These are phyloP conservation scores for Citeromyces matritensis DNA, from an alignment of 805 yeast genomes.

Conservation along the genomic window DNA sequence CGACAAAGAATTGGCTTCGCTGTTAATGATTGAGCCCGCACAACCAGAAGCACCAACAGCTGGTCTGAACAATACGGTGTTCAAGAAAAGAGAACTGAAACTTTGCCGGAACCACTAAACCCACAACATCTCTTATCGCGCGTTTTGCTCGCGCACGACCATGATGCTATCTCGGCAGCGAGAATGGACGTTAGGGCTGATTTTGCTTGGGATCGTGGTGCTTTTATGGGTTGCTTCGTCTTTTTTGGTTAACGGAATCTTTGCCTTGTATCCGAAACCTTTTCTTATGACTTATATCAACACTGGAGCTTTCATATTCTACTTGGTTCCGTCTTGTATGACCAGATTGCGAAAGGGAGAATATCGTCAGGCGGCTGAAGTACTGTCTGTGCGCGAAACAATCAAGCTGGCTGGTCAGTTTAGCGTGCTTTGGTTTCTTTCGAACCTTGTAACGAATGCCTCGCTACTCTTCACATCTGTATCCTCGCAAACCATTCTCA, in stretches of 20 bases:
- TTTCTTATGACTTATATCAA: slow-evolving; percentile 85
- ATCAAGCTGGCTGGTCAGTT: slow-evolving; percentile 65
- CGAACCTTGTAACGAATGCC: slow-evolving; percentile 82
- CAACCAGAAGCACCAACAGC: no score
- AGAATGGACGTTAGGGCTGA: slow-evolving; percentile 67
- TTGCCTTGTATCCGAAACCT: slow-evolving; percentile 76
- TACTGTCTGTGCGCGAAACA: slow-evolving; percentile 44
- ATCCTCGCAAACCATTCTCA: slow-evolving; percentile 84
- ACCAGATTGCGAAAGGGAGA: neutral
- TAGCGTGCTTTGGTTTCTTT: slow-evolving; percentile 78
- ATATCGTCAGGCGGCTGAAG: slow-evolving; percentile 1
- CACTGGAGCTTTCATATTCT: slow-evolving; percentile 72
- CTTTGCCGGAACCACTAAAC: no score
- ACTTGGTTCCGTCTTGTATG: slow-evolving; percentile 39
- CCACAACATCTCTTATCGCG: no score
- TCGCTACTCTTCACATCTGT: slow-evolving; percentile 82
- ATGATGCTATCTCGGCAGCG: slow-evolving; percentile 1
- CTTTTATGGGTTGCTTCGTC: slow-evolving; percentile 86
- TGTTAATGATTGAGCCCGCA: no score
- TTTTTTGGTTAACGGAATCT: slow-evolving; percentile 65
- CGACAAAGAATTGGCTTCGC: no score
- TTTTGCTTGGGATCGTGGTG: slow-evolving; percentile 62
- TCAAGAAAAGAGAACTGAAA: no score
- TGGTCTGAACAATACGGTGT: no score
- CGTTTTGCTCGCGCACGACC: neutral